Percentiles rank a stretch among this genome's conserved stretches.
Evolutionary conservation across 2,329 filamentous ascomycete genomes (phyloP).

Genomic region (Fusarium burgessii): DNA sequence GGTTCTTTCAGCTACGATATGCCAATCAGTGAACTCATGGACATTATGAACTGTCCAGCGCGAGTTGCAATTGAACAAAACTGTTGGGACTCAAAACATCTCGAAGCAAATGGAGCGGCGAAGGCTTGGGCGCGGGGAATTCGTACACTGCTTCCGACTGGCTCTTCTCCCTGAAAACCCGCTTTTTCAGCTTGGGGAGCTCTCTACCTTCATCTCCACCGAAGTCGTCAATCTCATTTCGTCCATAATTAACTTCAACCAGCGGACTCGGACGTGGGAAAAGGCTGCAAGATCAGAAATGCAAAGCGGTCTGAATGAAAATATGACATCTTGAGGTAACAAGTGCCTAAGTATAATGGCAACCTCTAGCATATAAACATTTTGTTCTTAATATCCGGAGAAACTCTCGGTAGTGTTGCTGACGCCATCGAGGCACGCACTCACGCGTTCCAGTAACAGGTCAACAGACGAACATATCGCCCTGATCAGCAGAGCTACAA

Average conservation of each 20-base stretch:
- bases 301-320: no score
- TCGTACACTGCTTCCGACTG: not conserved
- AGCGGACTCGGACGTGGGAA: no score
- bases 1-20: no score
- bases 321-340: no score
- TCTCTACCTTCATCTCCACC: not conserved
- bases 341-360: no score
- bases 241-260: no score
- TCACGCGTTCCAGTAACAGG: not conserved
- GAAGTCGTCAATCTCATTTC: no score
- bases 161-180: not conserved
- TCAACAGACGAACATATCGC: not conserved
- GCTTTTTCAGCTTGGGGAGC: not conserved
- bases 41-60: no score
- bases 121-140: not conserved
- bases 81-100: not conserved
- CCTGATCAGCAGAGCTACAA: not conserved
- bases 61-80: no score
- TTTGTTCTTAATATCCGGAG: not conserved
- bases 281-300: no score
- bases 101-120: not conserved
- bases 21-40: no score
- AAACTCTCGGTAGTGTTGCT: conserved; percentile 1
- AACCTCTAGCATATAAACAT: no score
- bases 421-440: not conserved